Base-by-base conservation (phyloP, 106 monocot species). In the Platanthera guangdongensis region DNA sequence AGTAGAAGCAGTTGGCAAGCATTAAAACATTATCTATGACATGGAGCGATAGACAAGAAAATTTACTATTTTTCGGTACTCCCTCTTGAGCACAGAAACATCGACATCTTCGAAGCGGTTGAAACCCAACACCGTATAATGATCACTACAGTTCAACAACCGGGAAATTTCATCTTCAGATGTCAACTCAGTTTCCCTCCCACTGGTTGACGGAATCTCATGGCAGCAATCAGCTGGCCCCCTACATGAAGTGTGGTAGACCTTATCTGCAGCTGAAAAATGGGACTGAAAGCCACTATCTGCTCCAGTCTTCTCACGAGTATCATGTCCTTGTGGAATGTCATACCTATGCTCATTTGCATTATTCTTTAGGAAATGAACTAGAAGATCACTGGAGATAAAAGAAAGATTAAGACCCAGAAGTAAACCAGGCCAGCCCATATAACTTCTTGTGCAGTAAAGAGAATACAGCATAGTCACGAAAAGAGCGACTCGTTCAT, bases 161-260 rank as follows among this genome's bases (percentile, higher is more conserved):
- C 94, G 81, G 50, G 65, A n/a, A 87, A 99, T 87, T 91, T 99
- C 99, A 79, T 86, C 85, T 81, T 99, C 99, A 77, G 99, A 90
- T 75, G 86, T 92, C 21, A 94, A 74, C 72, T 99, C 97, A 77
- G 82, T 62, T 51, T 89, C 91, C 63, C 75, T 50, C 50, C 94
- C 99, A 86, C 99, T 99, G 13, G 99, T 94, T 79, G 99, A 99
- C 49, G 94, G 82, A 69, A 83, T 68, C 25, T 87, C 89, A 50
- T 80, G 21, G 65, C 77, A 25, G 47, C 78, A 74, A 51, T 87
- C 88, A 51, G 72, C 68, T 19, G 81, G n/a, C 74, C 84, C 82
- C 52, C 62, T 76, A 53, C 50, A 86, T 47, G 74, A 57, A 83
- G 78, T 78, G 15, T 52, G 74, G 19, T 57, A 83, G 7, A 52